A percentile compares a stretch with the other conserved stretches of the same genome.
Evolutionary conservation across 805 yeast species (phyloP).

Genomic region (Maudiozyma bulderi): DNA sequence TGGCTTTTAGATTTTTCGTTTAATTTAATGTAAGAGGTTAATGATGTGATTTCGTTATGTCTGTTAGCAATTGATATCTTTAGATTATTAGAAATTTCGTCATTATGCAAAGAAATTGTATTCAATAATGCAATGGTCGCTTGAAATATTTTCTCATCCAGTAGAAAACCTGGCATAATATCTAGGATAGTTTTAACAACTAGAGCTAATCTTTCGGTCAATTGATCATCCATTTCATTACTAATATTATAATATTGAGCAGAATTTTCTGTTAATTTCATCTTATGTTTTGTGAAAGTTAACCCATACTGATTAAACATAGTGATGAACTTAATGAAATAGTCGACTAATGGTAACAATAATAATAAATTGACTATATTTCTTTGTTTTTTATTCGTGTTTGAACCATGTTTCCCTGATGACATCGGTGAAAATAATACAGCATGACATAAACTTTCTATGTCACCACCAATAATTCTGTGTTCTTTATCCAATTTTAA

Average conservation of each 20-base stretch:
- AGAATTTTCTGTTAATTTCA: slow-evolving; percentile 14
- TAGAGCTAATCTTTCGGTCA: slow-evolving; percentile 43
- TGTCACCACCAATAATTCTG: slow-evolving; percentile 42
- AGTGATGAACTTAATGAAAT: slow-evolving; percentile 35
- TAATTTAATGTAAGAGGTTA: slow-evolving; percentile 24
- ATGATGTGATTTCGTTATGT: slow-evolving; percentile 36
- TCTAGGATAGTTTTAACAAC: slow-evolving; percentile 49
- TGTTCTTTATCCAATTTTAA: slow-evolving; percentile 40
- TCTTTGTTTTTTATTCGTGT: slow-evolving; percentile 4
- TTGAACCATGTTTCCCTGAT: not conserved
- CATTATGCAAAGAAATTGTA: slow-evolving; percentile 38
- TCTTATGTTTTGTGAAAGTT: slow-evolving; percentile 25
- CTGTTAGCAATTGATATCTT: slow-evolving; percentile 43
- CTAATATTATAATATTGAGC: slow-evolving; percentile 22
- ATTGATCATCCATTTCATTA: slow-evolving; percentile 28
- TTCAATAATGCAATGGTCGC: slow-evolving; percentile 46
- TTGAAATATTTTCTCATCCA: slow-evolving; percentile 54
- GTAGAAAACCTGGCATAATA: slow-evolving; percentile 57
- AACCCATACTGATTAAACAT: slow-evolving; percentile 37
- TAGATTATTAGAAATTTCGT: slow-evolving; percentile 42
- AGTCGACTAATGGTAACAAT: slow-evolving; percentile 47
- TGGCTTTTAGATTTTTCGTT: not conserved
- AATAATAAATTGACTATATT: slow-evolving; percentile 33
- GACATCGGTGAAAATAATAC: slow-evolving; percentile 36
- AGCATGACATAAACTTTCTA: slow-evolving; percentile 72